Evolutionary conservation across 2,329 filamentous ascomycete genomes (phyloP), one percentile per base, ranked within the genome.

Genomic region (Alternaria atra): DNA sequence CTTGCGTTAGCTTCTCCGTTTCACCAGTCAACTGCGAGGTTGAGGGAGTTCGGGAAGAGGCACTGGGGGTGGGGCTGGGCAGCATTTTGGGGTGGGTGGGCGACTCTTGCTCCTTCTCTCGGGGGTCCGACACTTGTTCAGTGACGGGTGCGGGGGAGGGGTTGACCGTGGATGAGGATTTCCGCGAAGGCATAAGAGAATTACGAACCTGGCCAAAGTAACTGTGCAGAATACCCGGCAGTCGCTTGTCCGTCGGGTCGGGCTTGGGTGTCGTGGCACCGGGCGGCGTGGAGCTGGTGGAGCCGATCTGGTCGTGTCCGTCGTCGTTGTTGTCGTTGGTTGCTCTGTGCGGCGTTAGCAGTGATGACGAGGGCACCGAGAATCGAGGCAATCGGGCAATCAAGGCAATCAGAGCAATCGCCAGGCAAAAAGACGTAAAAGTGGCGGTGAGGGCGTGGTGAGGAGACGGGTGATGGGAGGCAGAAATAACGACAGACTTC

Each of bases 151-250:
- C 74, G 73, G 78, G 77, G 75, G 74, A 73, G 69, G 74, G 70
- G 70, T 73, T 75, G 61, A 72, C 70, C 69, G 71, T 67, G 69
- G 76, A 78, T 64, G 76, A 77, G 72, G 78, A 60, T 9, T 60
- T 79, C 71, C 76, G 74, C 67, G 75, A 73, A 67, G 75, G 73
- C 69, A 79, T 76, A 87, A 88, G 86, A 73, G 78, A 79, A 68
- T 87, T 87, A 97, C 95, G 90, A 97, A 99, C 95, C 94, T 99
- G 95, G 84, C 91, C 91, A 87, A 98, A 97, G 86, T 95, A 97
- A 85, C 91, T 96, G 80, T 89, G 88, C 87, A 95, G 91, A 84
- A 98, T 97, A 79, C 93, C 92, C 71, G 95, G 95, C 78, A 97
- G 86, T 82, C 95, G 91, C 84, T 97, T 97, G 84, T 99, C 95